These are phyloP conservation scores for Panicum miliaceum DNA, from an alignment of 176 grass and related monocot species.

Conservation along the genomic window DNA sequence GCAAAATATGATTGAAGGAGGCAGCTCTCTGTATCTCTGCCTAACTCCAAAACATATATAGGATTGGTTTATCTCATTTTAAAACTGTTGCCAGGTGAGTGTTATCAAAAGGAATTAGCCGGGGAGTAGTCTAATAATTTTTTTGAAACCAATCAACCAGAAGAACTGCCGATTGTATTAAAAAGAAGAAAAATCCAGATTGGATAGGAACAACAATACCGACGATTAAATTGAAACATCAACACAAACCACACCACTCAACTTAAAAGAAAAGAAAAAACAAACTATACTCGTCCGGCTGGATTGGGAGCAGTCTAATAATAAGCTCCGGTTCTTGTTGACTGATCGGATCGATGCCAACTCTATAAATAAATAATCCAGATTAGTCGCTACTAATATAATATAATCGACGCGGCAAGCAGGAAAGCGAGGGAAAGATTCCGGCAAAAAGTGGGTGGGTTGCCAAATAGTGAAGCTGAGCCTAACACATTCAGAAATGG, in stretches of 20 bases:
- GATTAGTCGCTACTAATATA: slow-evolving; percentile 6
- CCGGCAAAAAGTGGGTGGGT: not conserved
- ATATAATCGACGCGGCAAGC: not conserved
- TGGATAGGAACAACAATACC: too few species aligned
- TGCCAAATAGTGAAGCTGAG: slow-evolving; percentile 32
- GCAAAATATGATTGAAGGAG: not conserved
- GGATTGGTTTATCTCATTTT: not conserved
- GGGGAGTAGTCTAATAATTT: too few species aligned
- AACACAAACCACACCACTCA: too few species aligned
- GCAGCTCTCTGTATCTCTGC: slow-evolving; percentile 11
- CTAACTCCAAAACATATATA: slow-evolving; percentile 3
- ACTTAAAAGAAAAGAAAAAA: too few species aligned
- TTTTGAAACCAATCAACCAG: too few species aligned
- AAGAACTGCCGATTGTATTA: too few species aligned
- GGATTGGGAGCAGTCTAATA: slow-evolving; percentile 13
- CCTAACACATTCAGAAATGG: slow-evolving; percentile 20
- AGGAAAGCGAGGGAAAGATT: not conserved
- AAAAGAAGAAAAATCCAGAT: too few species aligned
- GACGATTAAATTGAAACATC: too few species aligned
- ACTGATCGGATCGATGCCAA: slow-evolving; percentile 10
- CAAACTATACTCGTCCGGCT: too few species aligned
- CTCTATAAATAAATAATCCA: not conserved
- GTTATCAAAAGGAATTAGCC: not conserved
- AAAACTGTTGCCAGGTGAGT: not conserved
- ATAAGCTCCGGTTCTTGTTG: not conserved